Percentiles rank a stretch among this genome's conserved stretches.
Conservation (phyloP, 768 basidiomycete species). For the Boletus patriciae region DNA sequence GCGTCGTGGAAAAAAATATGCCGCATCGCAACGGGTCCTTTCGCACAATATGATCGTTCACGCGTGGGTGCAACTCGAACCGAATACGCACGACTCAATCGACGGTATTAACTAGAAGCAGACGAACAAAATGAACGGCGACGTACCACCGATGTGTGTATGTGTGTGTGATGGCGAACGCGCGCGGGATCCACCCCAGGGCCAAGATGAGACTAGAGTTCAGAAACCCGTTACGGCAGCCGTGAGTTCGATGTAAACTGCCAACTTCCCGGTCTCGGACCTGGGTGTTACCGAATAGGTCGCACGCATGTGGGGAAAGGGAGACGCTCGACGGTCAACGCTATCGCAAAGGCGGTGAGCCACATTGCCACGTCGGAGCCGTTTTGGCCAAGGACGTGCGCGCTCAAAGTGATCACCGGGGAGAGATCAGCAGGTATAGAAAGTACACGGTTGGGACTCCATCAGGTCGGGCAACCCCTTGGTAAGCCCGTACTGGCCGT, state of each 20-base stretch:
- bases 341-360: neutral
- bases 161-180: neutral
- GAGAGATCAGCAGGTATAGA: slow-evolving; percentile 5
- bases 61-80: neutral
- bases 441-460: neutral
- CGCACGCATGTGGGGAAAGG: slow-evolving; percentile 2
- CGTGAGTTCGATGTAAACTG: neutral
- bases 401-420: slow-evolving; percentile 1
- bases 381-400: neutral
- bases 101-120: slow-evolving; percentile 6
- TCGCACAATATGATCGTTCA: neutral
- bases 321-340: neutral
- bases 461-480: neutral
- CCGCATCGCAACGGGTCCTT: too few species aligned
- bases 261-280: slow-evolving; percentile 7
- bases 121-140: slow-evolving; percentile 12
- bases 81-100: neutral
- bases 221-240: slow-evolving; percentile 4
- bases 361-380: slow-evolving; percentile 7
- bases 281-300: neutral
- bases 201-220: neutral
- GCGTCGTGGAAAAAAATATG: neutral
- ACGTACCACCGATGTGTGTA: slow-evolving; percentile 9
- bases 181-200: neutral
- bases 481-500: slow-evolving; percentile 15